Evolutionary conservation across 805 yeast species (phyloP).

Genomic region (Zygoascus ofunaensis): DNA sequence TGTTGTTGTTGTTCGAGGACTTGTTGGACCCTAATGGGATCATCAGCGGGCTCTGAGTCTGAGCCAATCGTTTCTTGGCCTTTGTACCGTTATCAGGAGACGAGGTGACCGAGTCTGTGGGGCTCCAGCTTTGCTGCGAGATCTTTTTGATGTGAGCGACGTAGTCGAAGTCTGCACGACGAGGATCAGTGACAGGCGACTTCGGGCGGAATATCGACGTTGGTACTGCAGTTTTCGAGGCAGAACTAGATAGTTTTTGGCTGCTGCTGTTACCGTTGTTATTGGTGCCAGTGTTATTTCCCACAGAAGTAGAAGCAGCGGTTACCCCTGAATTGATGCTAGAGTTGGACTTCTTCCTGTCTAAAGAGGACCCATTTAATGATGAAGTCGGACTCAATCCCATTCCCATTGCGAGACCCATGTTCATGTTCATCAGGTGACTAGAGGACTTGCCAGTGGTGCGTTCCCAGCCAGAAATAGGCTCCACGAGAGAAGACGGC

Average conservation of each 20-base stretch:
- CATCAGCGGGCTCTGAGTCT: conserved; percentile 5
- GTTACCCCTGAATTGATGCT: too few relatives aligned
- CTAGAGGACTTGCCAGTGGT: background rate
- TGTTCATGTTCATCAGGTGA: background rate
- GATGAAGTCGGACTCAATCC: background rate
- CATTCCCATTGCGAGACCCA: background rate
- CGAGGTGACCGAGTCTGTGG: background rate
- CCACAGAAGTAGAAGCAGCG: background rate
- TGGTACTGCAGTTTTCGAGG: conserved; percentile 30
- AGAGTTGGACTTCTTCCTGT: background rate
- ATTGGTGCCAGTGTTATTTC: background rate
- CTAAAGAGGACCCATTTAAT: background rate
- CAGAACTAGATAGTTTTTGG: too few relatives aligned
- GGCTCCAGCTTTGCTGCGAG: conserved; percentile 33
- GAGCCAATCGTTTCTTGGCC: conserved; percentile 10
- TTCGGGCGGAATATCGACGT: conserved; percentile 29
- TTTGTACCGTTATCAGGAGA: background rate
- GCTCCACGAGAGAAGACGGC: background rate
- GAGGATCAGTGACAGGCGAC: conserved; percentile 18
- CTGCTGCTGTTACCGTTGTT: too few relatives aligned
- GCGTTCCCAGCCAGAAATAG: background rate
- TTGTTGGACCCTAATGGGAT: background rate
- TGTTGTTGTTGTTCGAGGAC: background rate
- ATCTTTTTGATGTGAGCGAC: conserved; percentile 54
- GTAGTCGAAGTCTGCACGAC: conserved; percentile 40